Base-by-base conservation (phyloP, 2,329 filamentous ascomycete species). In the Penicillium sp. region DNA sequence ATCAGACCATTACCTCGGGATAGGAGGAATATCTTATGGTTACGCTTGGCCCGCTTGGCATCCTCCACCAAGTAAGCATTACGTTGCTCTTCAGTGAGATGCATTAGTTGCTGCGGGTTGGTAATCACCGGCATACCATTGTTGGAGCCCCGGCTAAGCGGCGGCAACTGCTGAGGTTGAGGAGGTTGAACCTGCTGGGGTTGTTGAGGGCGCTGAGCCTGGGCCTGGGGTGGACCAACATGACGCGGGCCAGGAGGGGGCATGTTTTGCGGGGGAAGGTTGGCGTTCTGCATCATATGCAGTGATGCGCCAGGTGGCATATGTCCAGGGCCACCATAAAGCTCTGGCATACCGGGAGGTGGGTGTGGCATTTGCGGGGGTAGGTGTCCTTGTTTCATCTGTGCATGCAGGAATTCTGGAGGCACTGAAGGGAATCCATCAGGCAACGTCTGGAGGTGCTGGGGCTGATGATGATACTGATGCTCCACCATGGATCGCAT, bases 1-100 rank as follows among this genome's bases (percentile, higher is more conserved):
- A 99, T 99, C 57, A 99, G 77, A 23, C 94, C 94, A 68, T 99
- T 99, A 66, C 96, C 91, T 75, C 91, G 91, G 23, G 91, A 96
- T 49, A 97, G 78, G 39, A 95, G 80, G 76, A 92, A 93, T 58
- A 99, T 97, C 79, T 99, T 99, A 78, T 97, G 93, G 69, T 99
- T 97, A 39, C 94, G 85, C 80, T 99, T 99, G 6, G 94, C 92
- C 47, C 94, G 86, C 75, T 92, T 94, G 0, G 92, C 92, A 73
- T 99, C 94, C 71, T 96, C 92, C 60, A 91, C 86, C 49, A 97
- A 74, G 68, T 92, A 94, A 2, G 87, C 86, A 2, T 86, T 84
- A 68, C 91, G 91, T 60, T 97, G 91, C 58, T 92, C 86, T 62
- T 96, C 90, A 0, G 89, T 86, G 57, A 97, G 79, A 49, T 90